Percentiles rank a stretch among this genome's conserved stretches.
These are phyloP conservation scores for Clathrus columnatus DNA, from an alignment of 768 basidiomycete species.

Conservation along the genomic window DNA sequence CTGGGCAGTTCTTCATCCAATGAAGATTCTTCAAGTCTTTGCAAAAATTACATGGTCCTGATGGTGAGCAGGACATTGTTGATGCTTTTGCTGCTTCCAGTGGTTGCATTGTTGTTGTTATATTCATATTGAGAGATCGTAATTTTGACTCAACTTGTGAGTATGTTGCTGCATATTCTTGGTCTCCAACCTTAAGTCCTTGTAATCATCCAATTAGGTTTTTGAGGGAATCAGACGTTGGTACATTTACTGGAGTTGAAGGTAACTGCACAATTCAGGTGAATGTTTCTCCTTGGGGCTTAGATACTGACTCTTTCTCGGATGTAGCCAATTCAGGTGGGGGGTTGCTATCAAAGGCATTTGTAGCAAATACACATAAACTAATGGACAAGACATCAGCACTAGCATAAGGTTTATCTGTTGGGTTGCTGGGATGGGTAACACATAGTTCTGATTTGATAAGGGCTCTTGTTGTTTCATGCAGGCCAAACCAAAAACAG, in stretches of 20 bases:
- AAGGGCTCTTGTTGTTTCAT: background rate
- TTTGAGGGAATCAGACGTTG: no score
- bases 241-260: no score
- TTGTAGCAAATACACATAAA: background rate
- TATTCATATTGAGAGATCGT: background rate
- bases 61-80: no score
- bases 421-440: background rate
- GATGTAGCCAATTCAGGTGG: no score
- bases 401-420: background rate
- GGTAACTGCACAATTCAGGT: no score
- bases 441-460: background rate
- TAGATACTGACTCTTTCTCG: background rate
- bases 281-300: background rate
- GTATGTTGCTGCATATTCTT: background rate
- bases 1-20: background rate
- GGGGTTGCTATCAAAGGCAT: background rate
- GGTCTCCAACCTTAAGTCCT: no score
- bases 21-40: background rate
- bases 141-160: background rate
- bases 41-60: background rate
- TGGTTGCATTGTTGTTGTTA: background rate
- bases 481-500: constrained; percentile 6
- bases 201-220: no score
- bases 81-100: background rate
- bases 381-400: background rate